Conservation (phyloP, 2,329 filamentous ascomycete species). For the Aspergillus candidus region DNA sequence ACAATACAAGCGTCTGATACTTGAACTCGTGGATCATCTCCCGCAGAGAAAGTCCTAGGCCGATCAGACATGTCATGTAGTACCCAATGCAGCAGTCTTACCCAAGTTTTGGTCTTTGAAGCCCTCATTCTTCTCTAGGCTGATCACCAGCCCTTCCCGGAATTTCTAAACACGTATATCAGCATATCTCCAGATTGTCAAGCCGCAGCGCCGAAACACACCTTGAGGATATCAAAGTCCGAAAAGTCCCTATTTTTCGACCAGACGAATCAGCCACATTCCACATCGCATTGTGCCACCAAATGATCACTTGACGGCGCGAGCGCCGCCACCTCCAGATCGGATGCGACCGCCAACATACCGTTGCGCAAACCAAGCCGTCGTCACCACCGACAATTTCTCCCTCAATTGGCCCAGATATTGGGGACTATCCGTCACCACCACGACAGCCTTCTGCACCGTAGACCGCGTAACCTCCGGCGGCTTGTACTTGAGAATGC, state of each 20-base stretch:
- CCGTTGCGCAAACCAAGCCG: conserved; percentile 92
- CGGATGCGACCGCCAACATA: conserved; percentile 29
- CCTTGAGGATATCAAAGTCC: conserved; percentile 79
- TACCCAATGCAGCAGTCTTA: conserved; percentile 35
- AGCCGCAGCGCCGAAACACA: conserved; percentile 19
- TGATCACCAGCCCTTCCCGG: conserved; percentile 71
- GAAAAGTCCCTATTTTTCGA: conserved; percentile 62
- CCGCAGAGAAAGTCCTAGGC: conserved; percentile 62
- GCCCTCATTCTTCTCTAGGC: conserved; percentile 57
- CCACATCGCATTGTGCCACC: conserved; percentile 2
- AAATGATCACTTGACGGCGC: not conserved
- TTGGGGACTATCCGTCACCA: conserved; percentile 85
- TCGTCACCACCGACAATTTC: conserved; percentile 81
- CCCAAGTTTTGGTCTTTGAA: conserved; percentile 84
- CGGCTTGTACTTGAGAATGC: conserved; percentile 68
- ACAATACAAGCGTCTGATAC: conserved; percentile 85
- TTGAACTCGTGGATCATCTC: conserved; percentile 93
- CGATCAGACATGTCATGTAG: conserved; percentile 7
- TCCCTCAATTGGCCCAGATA: conserved; percentile 87
- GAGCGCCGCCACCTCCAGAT: not conserved
- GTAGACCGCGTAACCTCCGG: conserved; percentile 93
- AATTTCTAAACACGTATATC: conserved; percentile 57
- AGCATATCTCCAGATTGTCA: conserved; percentile 4
- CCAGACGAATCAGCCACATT: conserved; percentile 4
- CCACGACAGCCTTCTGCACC: conserved; percentile 95